phyloP scores from a whole-genome alignment of 2,329 filamentous ascomycete genomes.

The Hypoxylon sp. region DNA sequence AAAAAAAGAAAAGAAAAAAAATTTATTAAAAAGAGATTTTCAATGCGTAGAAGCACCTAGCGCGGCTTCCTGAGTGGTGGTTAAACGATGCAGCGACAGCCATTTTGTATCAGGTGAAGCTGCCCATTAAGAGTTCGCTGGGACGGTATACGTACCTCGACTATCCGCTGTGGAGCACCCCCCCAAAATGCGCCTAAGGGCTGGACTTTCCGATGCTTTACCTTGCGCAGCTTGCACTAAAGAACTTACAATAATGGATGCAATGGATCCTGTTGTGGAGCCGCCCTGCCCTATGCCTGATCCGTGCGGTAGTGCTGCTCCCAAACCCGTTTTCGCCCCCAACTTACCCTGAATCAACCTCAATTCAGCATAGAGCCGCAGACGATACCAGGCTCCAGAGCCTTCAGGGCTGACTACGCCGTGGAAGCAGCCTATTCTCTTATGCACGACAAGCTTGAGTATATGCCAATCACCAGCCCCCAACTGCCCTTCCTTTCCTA shows the following conservation, averaged over 20 bases:
- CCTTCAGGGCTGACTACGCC: constrained; percentile 40
- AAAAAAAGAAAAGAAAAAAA: no score
- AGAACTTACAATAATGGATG: neutral
- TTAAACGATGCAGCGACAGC: constrained; percentile 44
- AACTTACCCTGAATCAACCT: constrained; percentile 43
- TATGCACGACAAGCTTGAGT: constrained; percentile 47
- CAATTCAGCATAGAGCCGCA: constrained; percentile 48
- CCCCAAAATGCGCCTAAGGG: constrained; percentile 13
- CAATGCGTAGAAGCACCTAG: constrained; percentile 35
- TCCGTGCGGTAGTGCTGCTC: constrained; percentile 25
- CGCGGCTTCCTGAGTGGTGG: constrained; percentile 44
- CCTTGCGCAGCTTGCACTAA: neutral
- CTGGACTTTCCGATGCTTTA: constrained; percentile 19
- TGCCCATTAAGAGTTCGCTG: neutral
- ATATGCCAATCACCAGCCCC: constrained; percentile 46
- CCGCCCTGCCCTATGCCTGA: constrained; percentile 37
- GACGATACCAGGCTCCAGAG: constrained; percentile 43
- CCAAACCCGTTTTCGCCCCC: constrained; percentile 40
- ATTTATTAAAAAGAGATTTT: constrained; percentile 13
- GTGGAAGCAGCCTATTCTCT: constrained; percentile 46
- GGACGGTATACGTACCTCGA: constrained; percentile 7
- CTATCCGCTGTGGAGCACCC: constrained; percentile 27
- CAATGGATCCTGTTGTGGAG: constrained; percentile 25
- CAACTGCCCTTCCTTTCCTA: constrained; percentile 35
- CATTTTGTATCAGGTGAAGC: constrained; percentile 43